These are phyloP conservation scores for Leucosporidium creatinivorum DNA, from an alignment of 768 basidiomycete species.

Conservation along the genomic window DNA sequence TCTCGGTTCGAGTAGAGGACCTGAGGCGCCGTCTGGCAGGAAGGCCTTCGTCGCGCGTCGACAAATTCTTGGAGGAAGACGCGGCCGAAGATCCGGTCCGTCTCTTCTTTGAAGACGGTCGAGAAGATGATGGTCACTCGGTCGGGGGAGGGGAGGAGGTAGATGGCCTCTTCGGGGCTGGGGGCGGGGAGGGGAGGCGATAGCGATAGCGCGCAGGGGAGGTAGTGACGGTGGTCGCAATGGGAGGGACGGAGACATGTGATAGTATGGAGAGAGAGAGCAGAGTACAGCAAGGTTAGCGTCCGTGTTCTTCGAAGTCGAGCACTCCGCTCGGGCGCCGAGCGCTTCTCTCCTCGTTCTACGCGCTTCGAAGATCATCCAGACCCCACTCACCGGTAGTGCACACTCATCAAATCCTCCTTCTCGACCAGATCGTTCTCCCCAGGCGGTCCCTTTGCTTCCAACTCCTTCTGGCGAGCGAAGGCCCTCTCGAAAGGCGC, in stretches of 20 bases:
- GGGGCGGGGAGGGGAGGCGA: background rate
- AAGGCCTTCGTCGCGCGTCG: slow-evolving; percentile 86
- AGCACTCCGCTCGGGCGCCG: slow-evolving; percentile 37
- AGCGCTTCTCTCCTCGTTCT: too few species aligned
- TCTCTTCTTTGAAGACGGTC: slow-evolving; percentile 93
- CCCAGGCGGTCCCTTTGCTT: slow-evolving; percentile 44
- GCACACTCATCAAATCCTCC: slow-evolving; percentile 82
- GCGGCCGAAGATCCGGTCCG: slow-evolving; percentile 91
- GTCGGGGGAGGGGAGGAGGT: slow-evolving; percentile 83
- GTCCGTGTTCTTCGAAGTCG: too few species aligned
- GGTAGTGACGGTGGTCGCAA: too few species aligned
- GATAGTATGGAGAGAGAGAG: background rate
- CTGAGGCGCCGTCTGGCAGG: slow-evolving; percentile 93
- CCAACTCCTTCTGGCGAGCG: slow-evolving; percentile 71
- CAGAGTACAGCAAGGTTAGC: background rate
- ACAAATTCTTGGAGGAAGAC: slow-evolving; percentile 99
- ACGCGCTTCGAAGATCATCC: too few species aligned
- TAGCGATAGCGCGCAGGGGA: too few species aligned
- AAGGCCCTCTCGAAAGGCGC: slow-evolving; percentile 92
- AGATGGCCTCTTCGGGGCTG: slow-evolving; percentile 77
- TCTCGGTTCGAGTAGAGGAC: slow-evolving; percentile 91
- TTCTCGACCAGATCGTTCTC: slow-evolving; percentile 54
- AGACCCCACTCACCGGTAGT: slow-evolving; percentile 62
- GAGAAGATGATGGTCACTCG: slow-evolving; percentile 97
- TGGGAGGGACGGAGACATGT: too few species aligned